Evolutionary conservation across 2,329 filamentous ascomycete genomes (phyloP).

Genomic region (Colletotrichum ledebouriae): DNA sequence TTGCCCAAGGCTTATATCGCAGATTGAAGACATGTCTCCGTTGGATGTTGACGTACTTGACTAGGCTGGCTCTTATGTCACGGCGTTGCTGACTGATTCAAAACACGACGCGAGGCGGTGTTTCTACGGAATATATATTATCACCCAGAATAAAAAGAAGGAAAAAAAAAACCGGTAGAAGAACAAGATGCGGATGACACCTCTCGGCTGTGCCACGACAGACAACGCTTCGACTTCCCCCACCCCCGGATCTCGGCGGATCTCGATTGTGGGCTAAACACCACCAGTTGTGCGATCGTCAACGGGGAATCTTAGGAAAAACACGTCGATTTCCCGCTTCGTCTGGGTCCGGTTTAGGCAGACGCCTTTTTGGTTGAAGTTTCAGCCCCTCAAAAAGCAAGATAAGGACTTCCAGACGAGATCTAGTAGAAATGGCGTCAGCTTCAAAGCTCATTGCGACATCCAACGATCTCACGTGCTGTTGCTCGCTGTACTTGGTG

Average conservation of each 20-base stretch:
- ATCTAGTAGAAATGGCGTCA: slow-evolving; percentile 16
- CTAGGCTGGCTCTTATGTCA: too few species aligned
- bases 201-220: background rate
- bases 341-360: background rate
- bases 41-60: too few species aligned
- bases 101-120: too few species aligned
- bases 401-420: background rate
- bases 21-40: too few species aligned
- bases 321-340: background rate
- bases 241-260: slow-evolving; percentile 24
- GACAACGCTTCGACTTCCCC: background rate
- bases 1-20: too few species aligned
- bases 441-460: slow-evolving; percentile 9
- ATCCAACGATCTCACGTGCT: background rate
- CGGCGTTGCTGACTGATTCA: too few species aligned
- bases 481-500: too few species aligned
- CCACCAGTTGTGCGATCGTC: background rate
- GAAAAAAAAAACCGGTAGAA: too few species aligned
- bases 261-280: slow-evolving; percentile 10
- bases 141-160: too few species aligned
- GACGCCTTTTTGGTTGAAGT: background rate
- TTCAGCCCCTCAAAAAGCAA: background rate
- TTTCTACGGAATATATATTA: too few species aligned
- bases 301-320: slow-evolving; percentile 18
- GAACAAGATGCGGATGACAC: background rate